phyloP scores from a whole-genome alignment of 1,284 basidiomycete genomes.

The Peniophora sp. region DNA sequence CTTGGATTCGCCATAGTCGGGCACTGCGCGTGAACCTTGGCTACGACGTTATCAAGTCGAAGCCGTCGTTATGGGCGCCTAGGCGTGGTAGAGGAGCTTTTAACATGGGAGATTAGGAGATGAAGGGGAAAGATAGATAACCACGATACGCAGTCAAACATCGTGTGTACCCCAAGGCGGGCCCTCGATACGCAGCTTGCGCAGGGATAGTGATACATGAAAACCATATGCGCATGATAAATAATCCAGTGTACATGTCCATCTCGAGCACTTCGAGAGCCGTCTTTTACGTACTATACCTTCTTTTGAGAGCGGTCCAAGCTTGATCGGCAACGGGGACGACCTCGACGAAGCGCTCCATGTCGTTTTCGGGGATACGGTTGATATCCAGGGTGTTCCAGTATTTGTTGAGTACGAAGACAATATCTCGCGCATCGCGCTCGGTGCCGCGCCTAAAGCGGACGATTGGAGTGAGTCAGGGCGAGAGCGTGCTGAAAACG shows the following conservation, averaged over 20 bases:
- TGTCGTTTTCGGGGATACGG: slow-evolving; percentile 72
- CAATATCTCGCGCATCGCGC: slow-evolving; percentile 65
- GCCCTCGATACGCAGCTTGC: background rate
- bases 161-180: background rate
- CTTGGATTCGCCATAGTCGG: too few relatives aligned
- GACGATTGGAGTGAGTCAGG: background rate
- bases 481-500: slow-evolving; percentile 12
- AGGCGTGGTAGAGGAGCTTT: background rate
- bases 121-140: too few relatives aligned
- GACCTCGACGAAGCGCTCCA: slow-evolving; percentile 58
- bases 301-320: slow-evolving; percentile 63
- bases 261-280: background rate
- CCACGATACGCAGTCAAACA: background rate
- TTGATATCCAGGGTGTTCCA: slow-evolving; percentile 77
- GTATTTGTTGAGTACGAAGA: slow-evolving; percentile 56
- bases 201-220: background rate
- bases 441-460: slow-evolving; percentile 50
- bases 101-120: background rate
- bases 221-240: background rate
- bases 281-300: slow-evolving; percentile 41
- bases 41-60: background rate
- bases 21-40: too few relatives aligned
- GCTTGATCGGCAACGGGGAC: slow-evolving; percentile 50
- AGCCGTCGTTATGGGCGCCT: background rate
- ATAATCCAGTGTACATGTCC: background rate